phyloP scores from a whole-genome alignment of 805 yeast genomes.

The Metschnikowia cerradonensis region DNA sequence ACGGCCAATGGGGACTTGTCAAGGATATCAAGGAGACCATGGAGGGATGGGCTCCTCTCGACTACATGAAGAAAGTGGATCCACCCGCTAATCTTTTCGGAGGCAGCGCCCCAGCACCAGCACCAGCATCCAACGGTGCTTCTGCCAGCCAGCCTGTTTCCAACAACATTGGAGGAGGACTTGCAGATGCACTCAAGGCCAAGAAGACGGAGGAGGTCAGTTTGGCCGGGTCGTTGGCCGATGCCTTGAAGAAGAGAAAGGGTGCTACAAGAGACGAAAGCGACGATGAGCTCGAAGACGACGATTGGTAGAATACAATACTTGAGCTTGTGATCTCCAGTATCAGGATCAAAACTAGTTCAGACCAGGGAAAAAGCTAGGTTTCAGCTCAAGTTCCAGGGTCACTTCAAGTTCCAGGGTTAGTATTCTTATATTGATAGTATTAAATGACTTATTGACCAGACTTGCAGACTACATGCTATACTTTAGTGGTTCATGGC shows the following conservation, averaged over 20 bases:
- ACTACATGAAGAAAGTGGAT: conserved; percentile 67
- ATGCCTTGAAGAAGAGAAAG: conserved; percentile 72
- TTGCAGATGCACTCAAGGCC: conserved; percentile 66
- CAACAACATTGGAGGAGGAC: conserved; percentile 44
- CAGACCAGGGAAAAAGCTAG: neutral
- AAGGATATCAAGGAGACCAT: conserved; percentile 66
- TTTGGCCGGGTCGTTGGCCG: conserved; percentile 83
- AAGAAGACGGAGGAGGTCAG: conserved; percentile 56
- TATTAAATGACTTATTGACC: too few relatives aligned
- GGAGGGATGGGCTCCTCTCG: conserved; percentile 98
- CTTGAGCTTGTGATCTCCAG: too few relatives aligned
- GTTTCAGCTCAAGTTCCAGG: too few relatives aligned
- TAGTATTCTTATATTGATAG: too few relatives aligned
- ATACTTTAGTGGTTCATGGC: too few relatives aligned
- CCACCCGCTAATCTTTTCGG: conserved; percentile 39
- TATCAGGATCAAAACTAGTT: too few relatives aligned
- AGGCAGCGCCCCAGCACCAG: conserved; percentile 24
- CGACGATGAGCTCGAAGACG: conserved; percentile 68
- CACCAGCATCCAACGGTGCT: conserved; percentile 15
- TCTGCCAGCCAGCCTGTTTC: conserved; percentile 1
- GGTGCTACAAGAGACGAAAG: conserved; percentile 64
- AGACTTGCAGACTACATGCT: too few relatives aligned
- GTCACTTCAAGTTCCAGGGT: too few relatives aligned
- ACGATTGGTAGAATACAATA: conserved; percentile 20
- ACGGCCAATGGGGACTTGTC: conserved; percentile 94